Percentiles rank a stretch among this genome's conserved stretches.
These are phyloP conservation scores for Saccharomycopsis fermentans DNA, from an alignment of 805 yeast species.

Conservation along the genomic window DNA sequence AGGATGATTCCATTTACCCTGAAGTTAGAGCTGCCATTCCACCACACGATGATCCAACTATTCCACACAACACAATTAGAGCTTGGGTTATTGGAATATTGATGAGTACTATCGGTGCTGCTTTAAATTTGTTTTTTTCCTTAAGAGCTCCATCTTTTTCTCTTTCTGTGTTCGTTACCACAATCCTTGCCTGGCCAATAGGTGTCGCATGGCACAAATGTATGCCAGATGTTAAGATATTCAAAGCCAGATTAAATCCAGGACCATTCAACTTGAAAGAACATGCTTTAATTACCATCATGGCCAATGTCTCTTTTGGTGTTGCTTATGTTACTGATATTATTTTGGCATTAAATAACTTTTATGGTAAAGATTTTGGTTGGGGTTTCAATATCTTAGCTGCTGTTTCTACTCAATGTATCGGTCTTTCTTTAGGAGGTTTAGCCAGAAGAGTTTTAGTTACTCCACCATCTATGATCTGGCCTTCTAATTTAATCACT, in stretches of 20 bases:
- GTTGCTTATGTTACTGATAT: constrained; percentile 52
- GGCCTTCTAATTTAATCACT: constrained; percentile 61
- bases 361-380: constrained; percentile 36
- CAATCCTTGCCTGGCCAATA: constrained; percentile 43
- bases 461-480: constrained; percentile 53
- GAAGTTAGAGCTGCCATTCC: constrained; percentile 53
- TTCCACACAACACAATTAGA: constrained; percentile 43
- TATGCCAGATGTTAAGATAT: constrained; percentile 24
- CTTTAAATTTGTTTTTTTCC: constrained; percentile 45
- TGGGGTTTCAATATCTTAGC: constrained; percentile 47
- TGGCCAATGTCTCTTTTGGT: constrained; percentile 38
- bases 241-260: constrained; percentile 39
- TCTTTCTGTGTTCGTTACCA: constrained; percentile 42
- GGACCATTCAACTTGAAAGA: constrained; percentile 57
- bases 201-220: constrained; percentile 32
- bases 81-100: constrained; percentile 43
- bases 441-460: constrained; percentile 48
- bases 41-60: constrained; percentile 38
- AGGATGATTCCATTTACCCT: constrained; percentile 34
- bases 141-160: constrained; percentile 41
- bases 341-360: constrained; percentile 39
- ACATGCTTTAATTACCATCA: constrained; percentile 46
- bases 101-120: constrained; percentile 45
- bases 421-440: constrained; percentile 65
- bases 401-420: constrained; percentile 45